Evolutionary conservation across 352 stramenopile genomes (phyloP).

Genomic region (Pythium phragmitis): DNA sequence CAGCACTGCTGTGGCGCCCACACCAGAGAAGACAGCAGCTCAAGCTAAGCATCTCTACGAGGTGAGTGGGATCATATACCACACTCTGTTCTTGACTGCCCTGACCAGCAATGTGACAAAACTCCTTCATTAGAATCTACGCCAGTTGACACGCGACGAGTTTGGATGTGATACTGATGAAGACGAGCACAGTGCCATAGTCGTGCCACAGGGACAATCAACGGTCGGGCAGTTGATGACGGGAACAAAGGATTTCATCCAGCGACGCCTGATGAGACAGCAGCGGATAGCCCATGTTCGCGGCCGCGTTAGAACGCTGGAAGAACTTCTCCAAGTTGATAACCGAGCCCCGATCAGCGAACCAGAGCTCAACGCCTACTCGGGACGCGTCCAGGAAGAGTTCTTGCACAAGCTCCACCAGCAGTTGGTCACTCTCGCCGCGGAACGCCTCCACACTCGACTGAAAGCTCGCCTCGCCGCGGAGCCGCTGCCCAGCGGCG

Average conservation of each 20-base stretch:
- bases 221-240: constrained; percentile 14
- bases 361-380: constrained; percentile 29
- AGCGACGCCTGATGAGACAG: constrained; percentile 8
- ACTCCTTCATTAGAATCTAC: constrained; percentile 7
- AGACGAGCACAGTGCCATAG: neutral
- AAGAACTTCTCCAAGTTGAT: constrained; percentile 24
- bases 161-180: constrained; percentile 9
- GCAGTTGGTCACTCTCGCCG: constrained; percentile 33
- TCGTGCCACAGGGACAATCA: neutral
- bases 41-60: constrained; percentile 18
- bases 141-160: constrained; percentile 15
- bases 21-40: constrained; percentile 12
- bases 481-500: constrained; percentile 10
- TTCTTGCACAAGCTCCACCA: constrained; percentile 34
- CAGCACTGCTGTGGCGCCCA: neutral
- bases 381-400: constrained; percentile 27
- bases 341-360: constrained; percentile 28
- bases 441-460: constrained; percentile 36
- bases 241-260: constrained; percentile 20
- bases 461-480: constrained; percentile 37
- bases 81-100: too few relatives aligned
- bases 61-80: constrained; percentile 5
- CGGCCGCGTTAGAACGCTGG: constrained; percentile 4
- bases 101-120: neutral
- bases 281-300: constrained; percentile 24